phyloP scores from a whole-genome alignment of 345 rosid species.

The Litchi chinensis region DNA sequence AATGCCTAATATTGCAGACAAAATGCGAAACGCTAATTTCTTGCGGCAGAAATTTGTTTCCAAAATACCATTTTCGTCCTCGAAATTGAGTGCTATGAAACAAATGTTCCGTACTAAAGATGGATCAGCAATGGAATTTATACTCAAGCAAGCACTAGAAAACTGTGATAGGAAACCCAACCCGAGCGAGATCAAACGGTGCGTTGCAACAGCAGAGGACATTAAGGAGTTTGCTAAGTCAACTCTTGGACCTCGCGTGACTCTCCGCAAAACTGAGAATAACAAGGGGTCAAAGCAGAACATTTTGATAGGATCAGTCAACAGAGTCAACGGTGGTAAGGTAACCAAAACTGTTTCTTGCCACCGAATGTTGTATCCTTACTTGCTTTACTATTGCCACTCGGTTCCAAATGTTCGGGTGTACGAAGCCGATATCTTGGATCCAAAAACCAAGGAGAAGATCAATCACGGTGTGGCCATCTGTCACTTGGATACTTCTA shows the following conservation, averaged over 20 bases:
- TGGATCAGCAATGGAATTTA: background rate
- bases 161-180: background rate
- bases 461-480: conserved; percentile 55
- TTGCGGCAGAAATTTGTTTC: background rate
- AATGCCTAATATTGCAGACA: background rate
- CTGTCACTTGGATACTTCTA: conserved; percentile 52
- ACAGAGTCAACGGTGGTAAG: background rate
- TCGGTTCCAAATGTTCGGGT: conserved; percentile 57
- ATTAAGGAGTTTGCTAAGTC: conserved; percentile 23
- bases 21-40: background rate
- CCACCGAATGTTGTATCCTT: conserved; percentile 4
- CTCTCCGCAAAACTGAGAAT: background rate
- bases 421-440: conserved; percentile 49
- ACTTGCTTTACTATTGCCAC: conserved; percentile 47
- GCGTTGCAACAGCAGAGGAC: background rate
- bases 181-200: background rate
- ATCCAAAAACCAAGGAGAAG: conserved; percentile 33
- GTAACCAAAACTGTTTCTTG: background rate
- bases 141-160: background rate
- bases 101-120: background rate
- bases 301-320: background rate
- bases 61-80: background rate
- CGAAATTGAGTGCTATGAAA: background rate
- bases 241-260: background rate
- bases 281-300: background rate